Evolutionary conservation across 139 green algal genomes (phyloP).

Genomic region (Nannochloris sp.): DNA sequence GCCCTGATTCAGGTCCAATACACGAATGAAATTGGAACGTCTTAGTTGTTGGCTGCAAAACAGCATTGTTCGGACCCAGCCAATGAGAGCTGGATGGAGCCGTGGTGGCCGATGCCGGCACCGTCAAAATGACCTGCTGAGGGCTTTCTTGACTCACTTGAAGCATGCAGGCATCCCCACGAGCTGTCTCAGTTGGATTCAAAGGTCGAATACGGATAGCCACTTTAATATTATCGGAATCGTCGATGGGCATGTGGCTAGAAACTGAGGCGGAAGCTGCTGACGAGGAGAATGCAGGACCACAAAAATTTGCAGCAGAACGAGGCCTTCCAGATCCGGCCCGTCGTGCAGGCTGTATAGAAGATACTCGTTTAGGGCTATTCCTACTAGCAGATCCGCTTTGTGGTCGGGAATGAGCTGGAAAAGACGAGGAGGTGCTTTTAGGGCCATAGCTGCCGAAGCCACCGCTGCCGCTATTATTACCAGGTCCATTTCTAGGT

Average conservation of each 20-base stretch:
- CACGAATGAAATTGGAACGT: constrained; percentile 42
- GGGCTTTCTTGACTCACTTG: constrained; percentile 14
- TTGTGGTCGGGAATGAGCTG: no score
- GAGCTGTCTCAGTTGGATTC: constrained; percentile 27
- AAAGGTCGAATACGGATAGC: constrained; percentile 35
- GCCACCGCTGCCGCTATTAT: no score
- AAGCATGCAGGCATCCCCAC: constrained; percentile 15
- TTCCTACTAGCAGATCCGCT: no score
- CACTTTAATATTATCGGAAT: constrained; percentile 35
- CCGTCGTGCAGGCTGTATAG: no score
- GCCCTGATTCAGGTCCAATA: constrained; percentile 19
- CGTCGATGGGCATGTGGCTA: neutral
- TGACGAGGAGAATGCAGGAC: no score
- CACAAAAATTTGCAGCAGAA: no score
- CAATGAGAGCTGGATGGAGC: neutral
- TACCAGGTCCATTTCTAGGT: no score
- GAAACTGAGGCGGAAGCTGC: no score
- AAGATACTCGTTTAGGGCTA: no score
- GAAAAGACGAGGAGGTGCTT: no score
- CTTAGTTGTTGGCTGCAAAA: neutral
- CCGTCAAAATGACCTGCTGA: constrained; percentile 18
- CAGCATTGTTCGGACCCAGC: neutral
- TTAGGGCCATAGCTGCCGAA: no score
- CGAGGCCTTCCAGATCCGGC: no score
- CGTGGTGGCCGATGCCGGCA: neutral